Conservation (phyloP, 345 rosid species). For the Barbarea vulgaris region DNA sequence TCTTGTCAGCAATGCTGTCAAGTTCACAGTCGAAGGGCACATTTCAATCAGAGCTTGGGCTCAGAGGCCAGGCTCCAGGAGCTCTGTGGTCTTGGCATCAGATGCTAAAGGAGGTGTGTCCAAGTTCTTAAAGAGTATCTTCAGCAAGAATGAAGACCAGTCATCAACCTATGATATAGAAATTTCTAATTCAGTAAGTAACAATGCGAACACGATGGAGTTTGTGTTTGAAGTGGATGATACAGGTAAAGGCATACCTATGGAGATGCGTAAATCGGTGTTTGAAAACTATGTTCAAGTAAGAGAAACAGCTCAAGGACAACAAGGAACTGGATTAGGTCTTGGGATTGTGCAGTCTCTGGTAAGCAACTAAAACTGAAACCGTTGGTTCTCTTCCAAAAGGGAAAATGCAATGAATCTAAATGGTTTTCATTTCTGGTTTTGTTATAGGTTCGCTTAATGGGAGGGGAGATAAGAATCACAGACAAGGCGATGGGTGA, state of each 20-base stretch:
- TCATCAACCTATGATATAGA: conserved; percentile 12
- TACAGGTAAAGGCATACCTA: conserved; percentile 83
- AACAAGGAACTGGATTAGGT: conserved; percentile 82
- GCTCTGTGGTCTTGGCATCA: conserved; percentile 37
- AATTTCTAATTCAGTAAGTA: conserved; percentile 20
- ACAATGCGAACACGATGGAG: conserved; percentile 45
- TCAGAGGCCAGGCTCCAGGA: conserved; percentile 48
- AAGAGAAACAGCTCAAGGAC: conserved; percentile 62
- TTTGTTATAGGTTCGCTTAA: conserved; percentile 61
- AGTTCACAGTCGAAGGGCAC: conserved; percentile 73
- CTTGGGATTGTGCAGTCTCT: conserved; percentile 88
- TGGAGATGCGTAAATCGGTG: conserved; percentile 60
- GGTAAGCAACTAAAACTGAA: conserved; percentile 45
- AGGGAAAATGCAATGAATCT: not conserved
- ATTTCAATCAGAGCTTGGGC: conserved; percentile 64
- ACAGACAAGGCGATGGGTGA: conserved; percentile 58
- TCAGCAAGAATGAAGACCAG: conserved; percentile 36
- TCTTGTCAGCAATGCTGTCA: conserved; percentile 76
- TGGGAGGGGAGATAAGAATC: conserved; percentile 85
- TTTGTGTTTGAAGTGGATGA: conserved; percentile 78
- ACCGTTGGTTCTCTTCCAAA: not conserved
- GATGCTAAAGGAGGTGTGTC: conserved; percentile 28
- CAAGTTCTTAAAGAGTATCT: conserved; percentile 30
- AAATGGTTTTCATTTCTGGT: not conserved
- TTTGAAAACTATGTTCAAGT: conserved; percentile 85